Conservation (phyloP, 257 asterid species). For the Sherardia arvensis region DNA sequence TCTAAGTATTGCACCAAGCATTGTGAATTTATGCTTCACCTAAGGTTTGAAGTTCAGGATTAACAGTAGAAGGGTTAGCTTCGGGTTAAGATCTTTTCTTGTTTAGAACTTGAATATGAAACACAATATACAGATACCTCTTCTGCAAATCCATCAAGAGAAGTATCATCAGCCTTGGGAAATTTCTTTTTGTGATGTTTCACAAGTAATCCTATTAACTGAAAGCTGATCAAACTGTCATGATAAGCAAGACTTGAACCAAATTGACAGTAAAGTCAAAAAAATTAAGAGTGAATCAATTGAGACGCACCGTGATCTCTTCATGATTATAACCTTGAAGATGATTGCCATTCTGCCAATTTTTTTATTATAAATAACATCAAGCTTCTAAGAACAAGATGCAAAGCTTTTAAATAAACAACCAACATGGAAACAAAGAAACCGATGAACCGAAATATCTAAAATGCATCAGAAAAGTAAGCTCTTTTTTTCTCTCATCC, state of each 20-base stretch:
- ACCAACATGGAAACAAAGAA: background rate
- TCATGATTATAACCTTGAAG: slow-evolving; percentile 49
- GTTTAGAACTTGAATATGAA: background rate
- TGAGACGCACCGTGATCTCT: background rate
- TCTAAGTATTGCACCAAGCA: slow-evolving; percentile 54
- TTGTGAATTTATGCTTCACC: slow-evolving; percentile 52
- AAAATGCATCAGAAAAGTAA: no score
- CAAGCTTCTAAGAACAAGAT: slow-evolving; percentile 16
- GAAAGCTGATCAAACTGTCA: slow-evolving; percentile 25
- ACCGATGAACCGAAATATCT: background rate
- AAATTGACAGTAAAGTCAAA: no score
- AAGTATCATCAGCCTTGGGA: slow-evolving; percentile 32
- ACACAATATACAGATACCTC: slow-evolving; percentile 27
- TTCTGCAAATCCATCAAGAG: slow-evolving; percentile 32
- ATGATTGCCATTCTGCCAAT: slow-evolving; percentile 56
- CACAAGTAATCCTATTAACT: slow-evolving; percentile 68
- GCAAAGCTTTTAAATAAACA: background rate
- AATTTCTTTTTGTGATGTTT: slow-evolving; percentile 64
- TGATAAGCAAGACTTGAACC: slow-evolving; percentile 9
- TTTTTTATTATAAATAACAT: no score
- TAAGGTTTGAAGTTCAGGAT: slow-evolving; percentile 12
- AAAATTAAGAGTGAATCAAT: no score
- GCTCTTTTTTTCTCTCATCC: no score
- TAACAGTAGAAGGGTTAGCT: background rate
- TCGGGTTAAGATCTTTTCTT: background rate